Evolutionary conservation across 1,284 basidiomycete genomes (phyloP).

Genomic region (Pseudozyma hubeiensis): DNA sequence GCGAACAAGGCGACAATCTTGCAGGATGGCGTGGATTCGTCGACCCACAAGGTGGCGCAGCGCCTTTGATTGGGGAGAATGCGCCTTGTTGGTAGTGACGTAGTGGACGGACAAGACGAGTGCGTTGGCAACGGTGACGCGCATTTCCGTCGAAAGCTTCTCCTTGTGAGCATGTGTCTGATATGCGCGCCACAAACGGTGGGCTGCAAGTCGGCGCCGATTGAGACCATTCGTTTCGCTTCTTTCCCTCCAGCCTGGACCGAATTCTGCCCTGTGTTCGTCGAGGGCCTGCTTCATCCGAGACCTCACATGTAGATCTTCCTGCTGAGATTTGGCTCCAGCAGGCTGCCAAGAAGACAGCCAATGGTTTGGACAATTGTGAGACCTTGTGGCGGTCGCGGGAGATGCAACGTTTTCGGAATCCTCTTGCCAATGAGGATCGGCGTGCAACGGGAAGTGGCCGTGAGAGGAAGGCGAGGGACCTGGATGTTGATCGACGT

Average conservation of each 20-base stretch:
- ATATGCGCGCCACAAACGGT: constrained; percentile 29
- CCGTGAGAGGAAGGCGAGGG: not conserved
- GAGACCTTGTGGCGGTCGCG: not conserved
- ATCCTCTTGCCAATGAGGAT: not conserved
- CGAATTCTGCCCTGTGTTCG: constrained; percentile 5
- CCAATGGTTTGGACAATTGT: constrained; percentile 15
- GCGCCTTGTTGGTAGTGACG: constrained; percentile 21
- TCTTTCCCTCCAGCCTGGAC: constrained; percentile 2
- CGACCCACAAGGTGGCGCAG: constrained; percentile 25
- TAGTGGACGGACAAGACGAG: constrained; percentile 8
- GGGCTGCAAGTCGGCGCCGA: constrained; percentile 14
- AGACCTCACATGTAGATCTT: constrained; percentile 1
- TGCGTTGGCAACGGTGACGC: constrained; percentile 16
- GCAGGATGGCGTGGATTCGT: constrained; percentile 29
- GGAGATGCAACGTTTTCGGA: not conserved
- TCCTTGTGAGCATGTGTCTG: constrained; percentile 25
- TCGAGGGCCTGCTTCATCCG: constrained; percentile 6
- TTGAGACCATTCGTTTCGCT: constrained; percentile 13
- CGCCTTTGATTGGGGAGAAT: constrained; percentile 10
- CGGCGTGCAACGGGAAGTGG: not conserved
- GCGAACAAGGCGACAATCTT: constrained; percentile 20
- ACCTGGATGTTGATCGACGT: constrained; percentile 1
- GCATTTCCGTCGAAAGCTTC: constrained; percentile 5
- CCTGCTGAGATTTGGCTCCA: too few relatives aligned
- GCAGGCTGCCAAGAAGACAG: constrained; percentile 9